phyloP scores from a whole-genome alignment of 2,329 filamentous ascomycete genomes.

The Penicillium digitatum region DNA sequence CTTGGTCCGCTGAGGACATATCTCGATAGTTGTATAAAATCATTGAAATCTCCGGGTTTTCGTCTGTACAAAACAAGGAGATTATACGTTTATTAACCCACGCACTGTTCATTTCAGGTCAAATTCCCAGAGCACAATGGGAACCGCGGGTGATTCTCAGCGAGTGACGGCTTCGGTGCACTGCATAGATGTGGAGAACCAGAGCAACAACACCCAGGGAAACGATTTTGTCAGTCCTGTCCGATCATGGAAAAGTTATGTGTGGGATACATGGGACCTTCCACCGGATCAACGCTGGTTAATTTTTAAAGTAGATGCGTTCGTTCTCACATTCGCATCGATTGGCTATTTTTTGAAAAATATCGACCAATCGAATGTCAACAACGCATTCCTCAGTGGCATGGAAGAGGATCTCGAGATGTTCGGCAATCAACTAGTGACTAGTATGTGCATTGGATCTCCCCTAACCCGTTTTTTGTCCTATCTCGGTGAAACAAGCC shows the following conservation, averaged over 20 bases:
- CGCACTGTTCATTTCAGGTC: neutral
- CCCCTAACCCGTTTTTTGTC: neutral
- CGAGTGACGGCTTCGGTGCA: neutral
- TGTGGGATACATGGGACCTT: constrained; percentile 25
- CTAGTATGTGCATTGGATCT: constrained; percentile 18
- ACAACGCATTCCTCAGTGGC: constrained; percentile 41
- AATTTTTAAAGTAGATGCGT: constrained; percentile 30
- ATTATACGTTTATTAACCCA: no score
- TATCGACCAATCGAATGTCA: constrained; percentile 43
- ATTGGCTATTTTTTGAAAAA: constrained; percentile 32
- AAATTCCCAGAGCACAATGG: neutral
- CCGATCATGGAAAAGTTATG: constrained; percentile 21
- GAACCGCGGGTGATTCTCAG: neutral
- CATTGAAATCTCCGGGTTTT: no score
- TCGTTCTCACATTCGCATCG: constrained; percentile 27
- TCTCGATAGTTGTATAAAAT: neutral
- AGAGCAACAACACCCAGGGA: neutral
- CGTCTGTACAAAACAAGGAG: no score
- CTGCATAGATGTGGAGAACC: constrained; percentile 2
- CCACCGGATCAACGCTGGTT: constrained; percentile 25
- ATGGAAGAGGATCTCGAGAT: constrained; percentile 39
- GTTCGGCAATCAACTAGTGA: constrained; percentile 36
- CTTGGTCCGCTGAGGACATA: constrained; percentile 1
- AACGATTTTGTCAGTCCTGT: neutral
- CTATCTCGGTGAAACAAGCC: no score